A percentile compares a stretch with the other conserved stretches of the same genome.
These are phyloP conservation scores for Phytopythium aichiense DNA, from an alignment of 352 stramenopile species.

Conservation along the genomic window DNA sequence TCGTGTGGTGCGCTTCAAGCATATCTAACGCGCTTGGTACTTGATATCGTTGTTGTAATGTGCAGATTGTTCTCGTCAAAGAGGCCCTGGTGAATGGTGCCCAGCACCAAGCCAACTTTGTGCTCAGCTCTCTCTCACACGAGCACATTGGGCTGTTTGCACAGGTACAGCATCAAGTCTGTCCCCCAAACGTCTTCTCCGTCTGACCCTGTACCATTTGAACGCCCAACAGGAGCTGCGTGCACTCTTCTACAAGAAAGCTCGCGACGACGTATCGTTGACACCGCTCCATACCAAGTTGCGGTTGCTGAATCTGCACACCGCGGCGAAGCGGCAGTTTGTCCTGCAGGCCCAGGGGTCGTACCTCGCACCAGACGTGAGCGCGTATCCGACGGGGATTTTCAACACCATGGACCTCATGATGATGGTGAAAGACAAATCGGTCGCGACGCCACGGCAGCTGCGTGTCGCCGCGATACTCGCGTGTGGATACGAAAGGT, in stretches of 20 bases:
- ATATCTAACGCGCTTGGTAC: neutral
- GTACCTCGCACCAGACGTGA: conserved; percentile 50
- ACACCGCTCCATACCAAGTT: conserved; percentile 75
- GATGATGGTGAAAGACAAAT: conserved; percentile 80
- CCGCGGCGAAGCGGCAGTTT: conserved; percentile 60
- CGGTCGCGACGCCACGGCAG: conserved; percentile 42
- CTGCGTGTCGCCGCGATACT: conserved; percentile 73
- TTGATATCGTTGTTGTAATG: neutral
- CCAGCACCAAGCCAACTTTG: conserved; percentile 85
- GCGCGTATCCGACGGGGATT: conserved; percentile 48
- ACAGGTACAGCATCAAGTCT: conserved; percentile 23
- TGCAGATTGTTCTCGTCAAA: conserved; percentile 73
- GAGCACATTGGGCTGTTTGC: conserved; percentile 74
- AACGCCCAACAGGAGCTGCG: conserved; percentile 49
- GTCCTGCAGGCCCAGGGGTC: conserved; percentile 61
- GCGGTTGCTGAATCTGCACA: conserved; percentile 68
- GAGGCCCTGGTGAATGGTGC: conserved; percentile 68
- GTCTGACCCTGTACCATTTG: neutral
- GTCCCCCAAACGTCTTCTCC: neutral
- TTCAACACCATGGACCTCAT: conserved; percentile 84
- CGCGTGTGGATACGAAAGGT: conserved; percentile 71
- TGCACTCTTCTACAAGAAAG: conserved; percentile 68
- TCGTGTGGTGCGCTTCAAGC: neutral
- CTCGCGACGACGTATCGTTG: conserved; percentile 27
- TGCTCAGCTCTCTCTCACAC: conserved; percentile 72